Percentiles rank a stretch among this genome's conserved stretches.
Conservation (phyloP, 1,284 basidiomycete genomes). For the Anthracocystis walkeri region DNA sequence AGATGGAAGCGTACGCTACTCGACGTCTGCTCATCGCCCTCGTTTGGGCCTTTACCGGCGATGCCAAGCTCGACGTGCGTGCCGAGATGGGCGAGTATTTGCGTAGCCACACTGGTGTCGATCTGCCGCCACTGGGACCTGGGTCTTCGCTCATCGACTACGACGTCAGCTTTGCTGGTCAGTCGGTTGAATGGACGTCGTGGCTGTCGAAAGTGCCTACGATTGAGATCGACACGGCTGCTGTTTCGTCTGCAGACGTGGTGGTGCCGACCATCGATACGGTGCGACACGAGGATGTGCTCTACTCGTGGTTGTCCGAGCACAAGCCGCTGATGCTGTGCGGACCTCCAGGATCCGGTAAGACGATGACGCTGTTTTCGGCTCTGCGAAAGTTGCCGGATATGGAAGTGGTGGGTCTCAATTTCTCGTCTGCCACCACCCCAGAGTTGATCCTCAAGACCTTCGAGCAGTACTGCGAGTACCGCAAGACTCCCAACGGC, state of each 20-base stretch:
- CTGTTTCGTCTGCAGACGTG: conserved; percentile 92
- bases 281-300: conserved; percentile 95
- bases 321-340: conserved; percentile 99
- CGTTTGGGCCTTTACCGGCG: conserved; percentile 98
- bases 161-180: conserved; percentile 75
- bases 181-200: conserved; percentile 79
- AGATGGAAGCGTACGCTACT: conserved; percentile 87
- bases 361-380: conserved; percentile 99
- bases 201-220: conserved; percentile 88
- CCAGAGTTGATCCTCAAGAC: conserved; percentile 98
- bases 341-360: conserved; percentile 97
- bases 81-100: conserved; percentile 91
- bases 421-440: conserved; percentile 98
- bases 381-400: conserved; percentile 96
- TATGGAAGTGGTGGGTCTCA: conserved; percentile 98
- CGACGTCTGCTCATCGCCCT: conserved; percentile 92
- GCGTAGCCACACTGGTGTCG: conserved; percentile 85
- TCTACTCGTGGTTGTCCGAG: conserved; percentile 98
- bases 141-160: conserved; percentile 93
- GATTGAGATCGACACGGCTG: conserved; percentile 96
- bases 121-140: conserved; percentile 78
- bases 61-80: conserved; percentile 88
- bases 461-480: conserved; percentile 99
- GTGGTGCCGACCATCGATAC: conserved; percentile 99
- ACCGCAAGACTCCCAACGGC: conserved; percentile 96